A percentile compares a stretch with the other conserved stretches of the same genome.
Conservation (phyloP, 1,139 yeast species). For the Kurtzmaniella natalensis region DNA sequence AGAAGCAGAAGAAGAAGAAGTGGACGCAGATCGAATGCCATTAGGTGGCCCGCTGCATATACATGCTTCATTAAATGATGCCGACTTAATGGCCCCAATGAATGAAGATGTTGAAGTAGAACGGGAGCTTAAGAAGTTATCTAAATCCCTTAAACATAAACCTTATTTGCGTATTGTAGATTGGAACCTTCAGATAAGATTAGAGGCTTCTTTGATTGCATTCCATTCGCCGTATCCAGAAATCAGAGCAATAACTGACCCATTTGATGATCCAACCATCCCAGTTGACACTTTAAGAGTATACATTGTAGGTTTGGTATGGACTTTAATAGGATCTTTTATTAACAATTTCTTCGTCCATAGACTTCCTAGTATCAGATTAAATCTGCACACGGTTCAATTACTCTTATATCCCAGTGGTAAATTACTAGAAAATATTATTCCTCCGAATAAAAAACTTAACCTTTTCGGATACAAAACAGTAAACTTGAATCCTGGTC, state of each 20-base stretch:
- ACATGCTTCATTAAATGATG: not conserved
- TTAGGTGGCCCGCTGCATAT: not conserved
- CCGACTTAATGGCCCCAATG: not conserved
- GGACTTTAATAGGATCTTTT: slow-evolving; percentile 42
- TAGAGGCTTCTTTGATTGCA: slow-evolving; percentile 40
- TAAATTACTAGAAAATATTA: slow-evolving; percentile 32
- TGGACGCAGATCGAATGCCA: not conserved
- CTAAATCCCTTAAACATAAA: slow-evolving; percentile 4
- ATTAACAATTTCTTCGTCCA: slow-evolving; percentile 44
- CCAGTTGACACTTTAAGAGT: slow-evolving; percentile 42
- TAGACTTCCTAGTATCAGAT: slow-evolving; percentile 36
- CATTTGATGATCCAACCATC: slow-evolving; percentile 34
- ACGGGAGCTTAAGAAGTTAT: not conserved
- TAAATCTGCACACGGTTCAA: slow-evolving; percentile 41
- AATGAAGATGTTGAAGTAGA: not conserved
- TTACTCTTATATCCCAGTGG: slow-evolving; percentile 40
- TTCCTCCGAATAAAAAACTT: slow-evolving; percentile 24
- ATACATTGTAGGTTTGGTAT: slow-evolving; percentile 34
- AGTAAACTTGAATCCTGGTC: slow-evolving; percentile 39
- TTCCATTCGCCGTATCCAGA: slow-evolving; percentile 47
- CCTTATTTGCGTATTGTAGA: slow-evolving; percentile 25
- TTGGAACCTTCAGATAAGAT: slow-evolving; percentile 32
- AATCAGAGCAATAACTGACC: slow-evolving; percentile 42
- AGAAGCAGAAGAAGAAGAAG: too few species aligned
- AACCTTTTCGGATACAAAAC: slow-evolving; percentile 14